Conservation (phyloP, 768 basidiomycete species). For the Pholiota microspora region DNA sequence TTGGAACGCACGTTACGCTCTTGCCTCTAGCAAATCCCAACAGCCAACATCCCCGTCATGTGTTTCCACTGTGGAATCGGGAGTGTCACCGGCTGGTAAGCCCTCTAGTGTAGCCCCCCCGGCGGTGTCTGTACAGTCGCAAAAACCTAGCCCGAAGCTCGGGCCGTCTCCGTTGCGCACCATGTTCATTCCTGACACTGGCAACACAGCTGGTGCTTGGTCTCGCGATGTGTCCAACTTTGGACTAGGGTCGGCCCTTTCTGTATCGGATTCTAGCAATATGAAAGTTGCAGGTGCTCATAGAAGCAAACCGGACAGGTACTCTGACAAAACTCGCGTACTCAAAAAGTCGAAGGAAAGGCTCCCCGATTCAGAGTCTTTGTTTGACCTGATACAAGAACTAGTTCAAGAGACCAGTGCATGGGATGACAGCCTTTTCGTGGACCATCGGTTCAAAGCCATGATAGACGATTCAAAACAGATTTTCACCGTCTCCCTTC, state of each 20-base stretch:
- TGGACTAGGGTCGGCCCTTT: neutral
- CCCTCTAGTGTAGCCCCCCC: too few relatives aligned
- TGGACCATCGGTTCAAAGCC: constrained; percentile 45
- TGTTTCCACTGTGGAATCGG: too few relatives aligned
- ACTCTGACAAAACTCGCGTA: neutral
- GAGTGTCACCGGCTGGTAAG: too few relatives aligned
- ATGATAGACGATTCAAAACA: constrained; percentile 35
- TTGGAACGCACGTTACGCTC: too few relatives aligned
- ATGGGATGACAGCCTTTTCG: constrained; percentile 49
- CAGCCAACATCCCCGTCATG: too few relatives aligned
- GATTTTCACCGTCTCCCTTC: neutral
- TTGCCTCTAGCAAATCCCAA: too few relatives aligned
- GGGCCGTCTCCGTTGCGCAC: constrained; percentile 47
- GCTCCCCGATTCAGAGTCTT: constrained; percentile 30
- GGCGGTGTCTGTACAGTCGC: constrained; percentile 1
- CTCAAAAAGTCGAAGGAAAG: neutral
- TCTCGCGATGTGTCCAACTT: neutral
- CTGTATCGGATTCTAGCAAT: neutral
- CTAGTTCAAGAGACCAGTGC: constrained; percentile 47
- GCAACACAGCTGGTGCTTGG: neutral
- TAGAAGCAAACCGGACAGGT: neutral
- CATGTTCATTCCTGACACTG: constrained; percentile 31
- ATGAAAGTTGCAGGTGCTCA: neutral
- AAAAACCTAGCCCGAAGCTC: constrained; percentile 34
- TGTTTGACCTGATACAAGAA: constrained; percentile 42